Percentiles rank a stretch among this genome's conserved stretches.
These are phyloP conservation scores for Haplosporangium sp. DNA, from an alignment of 371 early-diverging fungal genomes.

Conservation along the genomic window DNA sequence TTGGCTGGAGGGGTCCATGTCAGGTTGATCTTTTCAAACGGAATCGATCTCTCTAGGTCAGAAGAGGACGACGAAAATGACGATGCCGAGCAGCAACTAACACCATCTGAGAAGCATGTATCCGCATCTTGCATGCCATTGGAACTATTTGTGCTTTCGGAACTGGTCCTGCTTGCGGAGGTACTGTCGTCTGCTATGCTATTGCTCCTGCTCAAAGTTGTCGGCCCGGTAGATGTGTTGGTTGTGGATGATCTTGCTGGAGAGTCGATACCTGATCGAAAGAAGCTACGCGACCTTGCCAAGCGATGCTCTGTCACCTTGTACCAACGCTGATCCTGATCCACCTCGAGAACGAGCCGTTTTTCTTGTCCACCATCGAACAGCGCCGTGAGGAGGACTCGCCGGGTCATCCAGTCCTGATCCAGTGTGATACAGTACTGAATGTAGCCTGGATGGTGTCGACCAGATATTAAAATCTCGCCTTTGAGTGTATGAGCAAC, in stretches of 20 bases:
- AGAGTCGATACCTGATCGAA: conserved; percentile 26
- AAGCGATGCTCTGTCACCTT: conserved; percentile 37
- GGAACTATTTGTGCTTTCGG: conserved; percentile 14
- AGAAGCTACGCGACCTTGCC: conserved; percentile 35
- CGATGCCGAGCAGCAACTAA: conserved; percentile 41
- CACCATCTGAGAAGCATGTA: conserved; percentile 21
- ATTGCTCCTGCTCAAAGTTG: neutral
- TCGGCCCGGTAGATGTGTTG: conserved; percentile 13
- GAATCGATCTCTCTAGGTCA: conserved; percentile 32
- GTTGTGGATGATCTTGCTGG: conserved; percentile 5
- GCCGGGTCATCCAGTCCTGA: conserved; percentile 39
- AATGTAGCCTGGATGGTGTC: conserved; percentile 28
- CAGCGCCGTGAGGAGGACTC: conserved; percentile 29
- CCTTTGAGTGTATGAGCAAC: conserved; percentile 40
- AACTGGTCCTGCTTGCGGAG: conserved; percentile 11
- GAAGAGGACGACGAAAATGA: conserved; percentile 31
- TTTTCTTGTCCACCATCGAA: conserved; percentile 33
- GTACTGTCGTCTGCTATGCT: neutral
- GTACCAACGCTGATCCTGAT: conserved; percentile 41
- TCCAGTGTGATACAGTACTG: conserved; percentile 38
- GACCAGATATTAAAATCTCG: conserved; percentile 38
- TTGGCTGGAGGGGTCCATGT: conserved; percentile 51
- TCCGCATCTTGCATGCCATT: conserved; percentile 44
- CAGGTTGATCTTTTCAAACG: conserved; percentile 53
- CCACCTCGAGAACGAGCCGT: conserved; percentile 28